Evolutionary conservation across 2,329 filamentous ascomycete species (phyloP).

Genomic region (Fusarium mangiferae): DNA sequence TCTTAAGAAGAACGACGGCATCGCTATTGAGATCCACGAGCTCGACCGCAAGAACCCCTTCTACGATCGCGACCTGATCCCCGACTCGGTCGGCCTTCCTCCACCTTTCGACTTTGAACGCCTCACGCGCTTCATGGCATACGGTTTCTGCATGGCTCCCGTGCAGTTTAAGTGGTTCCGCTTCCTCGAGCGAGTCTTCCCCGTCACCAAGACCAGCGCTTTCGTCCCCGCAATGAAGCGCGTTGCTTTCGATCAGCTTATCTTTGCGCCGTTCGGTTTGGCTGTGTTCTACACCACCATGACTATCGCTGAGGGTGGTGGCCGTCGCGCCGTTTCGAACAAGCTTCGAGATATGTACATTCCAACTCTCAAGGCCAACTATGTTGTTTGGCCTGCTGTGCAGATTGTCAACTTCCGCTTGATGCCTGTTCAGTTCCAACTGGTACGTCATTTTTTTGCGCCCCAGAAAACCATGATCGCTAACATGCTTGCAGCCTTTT

Average conservation of each 20-base stretch:
- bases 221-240: constrained; percentile 86
- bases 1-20: constrained; percentile 71
- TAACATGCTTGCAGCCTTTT: constrained; percentile 75
- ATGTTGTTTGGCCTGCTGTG: constrained; percentile 91
- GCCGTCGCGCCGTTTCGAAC: constrained; percentile 77
- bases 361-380: constrained; percentile 95
- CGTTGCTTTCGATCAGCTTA: constrained; percentile 89
- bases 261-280: constrained; percentile 91
- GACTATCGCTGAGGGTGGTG: constrained; percentile 94
- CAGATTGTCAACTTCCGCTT: constrained; percentile 97
- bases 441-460: constrained; percentile 69
- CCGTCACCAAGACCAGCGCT: constrained; percentile 80
- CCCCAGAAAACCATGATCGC: background rate
- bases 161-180: constrained; percentile 96
- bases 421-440: constrained; percentile 95
- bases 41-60: constrained; percentile 83
- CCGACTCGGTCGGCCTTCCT: constrained; percentile 69
- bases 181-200: constrained; percentile 84
- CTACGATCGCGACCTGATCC: constrained; percentile 72
- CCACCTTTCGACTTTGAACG: constrained; percentile 96
- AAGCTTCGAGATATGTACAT: constrained; percentile 96
- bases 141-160: constrained; percentile 96
- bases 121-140: constrained; percentile 94
- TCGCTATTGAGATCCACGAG: constrained; percentile 90
- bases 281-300: constrained; percentile 94